Percentiles rank a stretch among this genome's conserved stretches.
These are phyloP conservation scores for Nicotiana otophora DNA, from an alignment of 257 asterid genomes.

Conservation along the genomic window DNA sequence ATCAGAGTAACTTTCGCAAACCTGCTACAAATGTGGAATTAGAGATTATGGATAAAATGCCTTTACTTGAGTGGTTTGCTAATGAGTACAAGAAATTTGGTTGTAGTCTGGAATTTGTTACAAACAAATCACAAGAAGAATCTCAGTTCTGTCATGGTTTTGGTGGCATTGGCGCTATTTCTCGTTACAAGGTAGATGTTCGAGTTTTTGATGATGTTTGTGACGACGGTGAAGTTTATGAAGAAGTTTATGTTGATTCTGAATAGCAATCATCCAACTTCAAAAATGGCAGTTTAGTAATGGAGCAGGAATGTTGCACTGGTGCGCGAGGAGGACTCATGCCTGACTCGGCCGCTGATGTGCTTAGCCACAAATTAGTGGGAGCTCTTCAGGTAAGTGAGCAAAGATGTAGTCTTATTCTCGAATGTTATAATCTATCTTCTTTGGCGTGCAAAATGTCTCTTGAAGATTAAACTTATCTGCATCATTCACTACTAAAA, in stretches of 20 bases:
- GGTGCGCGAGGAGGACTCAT: constrained; percentile 23
- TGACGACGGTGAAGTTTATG: constrained; percentile 22
- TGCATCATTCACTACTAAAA: not conserved
- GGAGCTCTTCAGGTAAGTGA: not conserved
- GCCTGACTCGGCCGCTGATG: constrained; percentile 6
- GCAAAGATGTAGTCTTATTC: not conserved
- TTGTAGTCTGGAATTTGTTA: constrained; percentile 28
- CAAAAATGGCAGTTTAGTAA: constrained; percentile 20
- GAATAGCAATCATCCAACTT: constrained; percentile 29
- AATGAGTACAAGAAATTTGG: constrained; percentile 25
- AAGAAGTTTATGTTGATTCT: constrained; percentile 24
- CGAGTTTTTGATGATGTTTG: constrained; percentile 28
- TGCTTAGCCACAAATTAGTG: not conserved
- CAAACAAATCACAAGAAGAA: constrained; percentile 30
- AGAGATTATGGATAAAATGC: constrained; percentile 23
- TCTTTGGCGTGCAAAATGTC: not conserved
- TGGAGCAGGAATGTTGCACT: constrained; percentile 27
- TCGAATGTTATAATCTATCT: not conserved
- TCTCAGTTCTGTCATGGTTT: constrained; percentile 35
- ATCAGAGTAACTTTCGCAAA: constrained; percentile 26
- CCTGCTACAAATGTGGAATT: constrained; percentile 22
- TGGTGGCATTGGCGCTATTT: constrained; percentile 31
- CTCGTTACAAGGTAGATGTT: constrained; percentile 29
- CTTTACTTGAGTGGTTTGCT: constrained; percentile 25
- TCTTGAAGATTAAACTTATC: not conserved